Percentiles rank a stretch among this genome's conserved stretches.
Conservation (phyloP, 495 filamentous ascomycete species). For the Xylaria acuta region DNA sequence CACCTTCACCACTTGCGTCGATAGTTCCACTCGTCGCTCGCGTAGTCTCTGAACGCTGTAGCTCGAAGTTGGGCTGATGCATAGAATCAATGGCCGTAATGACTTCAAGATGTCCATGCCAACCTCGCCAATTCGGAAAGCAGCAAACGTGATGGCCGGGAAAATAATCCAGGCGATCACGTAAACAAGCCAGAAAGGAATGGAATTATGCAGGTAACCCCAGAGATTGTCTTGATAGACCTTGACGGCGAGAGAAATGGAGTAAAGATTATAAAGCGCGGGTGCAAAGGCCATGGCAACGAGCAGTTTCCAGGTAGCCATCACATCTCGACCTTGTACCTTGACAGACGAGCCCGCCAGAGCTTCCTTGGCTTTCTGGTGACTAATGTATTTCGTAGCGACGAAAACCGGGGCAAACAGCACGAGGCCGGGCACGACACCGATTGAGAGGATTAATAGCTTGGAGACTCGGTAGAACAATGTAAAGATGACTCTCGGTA, state of each 20-base stretch:
- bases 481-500: constrained; percentile 72
- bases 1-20: constrained; percentile 81
- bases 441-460: constrained; percentile 74
- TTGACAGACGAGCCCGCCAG: constrained; percentile 94
- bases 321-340: constrained; percentile 90
- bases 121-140: constrained; percentile 92
- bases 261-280: constrained; percentile 82
- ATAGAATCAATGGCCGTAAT: constrained; percentile 86
- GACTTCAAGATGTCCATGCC: constrained; percentile 99
- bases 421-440: constrained; percentile 83
- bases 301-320: constrained; percentile 98
- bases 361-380: constrained; percentile 86
- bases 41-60: constrained; percentile 85
- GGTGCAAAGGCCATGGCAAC: constrained; percentile 90
- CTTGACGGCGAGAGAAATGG: constrained; percentile 73
- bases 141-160: constrained; percentile 88
- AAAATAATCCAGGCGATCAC: constrained; percentile 78
- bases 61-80: constrained; percentile 79
- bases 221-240: constrained; percentile 80
- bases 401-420: constrained; percentile 94
- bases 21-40: constrained; percentile 72
- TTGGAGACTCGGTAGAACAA: constrained; percentile 83
- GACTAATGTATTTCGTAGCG: constrained; percentile 86
- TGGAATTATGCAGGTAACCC: constrained; percentile 77
- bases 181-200: constrained; percentile 80